Percentiles rank a stretch among this genome's conserved stretches.
Conservation (phyloP, 176 grass and related monocot species). For the Ensete ventricosum region DNA sequence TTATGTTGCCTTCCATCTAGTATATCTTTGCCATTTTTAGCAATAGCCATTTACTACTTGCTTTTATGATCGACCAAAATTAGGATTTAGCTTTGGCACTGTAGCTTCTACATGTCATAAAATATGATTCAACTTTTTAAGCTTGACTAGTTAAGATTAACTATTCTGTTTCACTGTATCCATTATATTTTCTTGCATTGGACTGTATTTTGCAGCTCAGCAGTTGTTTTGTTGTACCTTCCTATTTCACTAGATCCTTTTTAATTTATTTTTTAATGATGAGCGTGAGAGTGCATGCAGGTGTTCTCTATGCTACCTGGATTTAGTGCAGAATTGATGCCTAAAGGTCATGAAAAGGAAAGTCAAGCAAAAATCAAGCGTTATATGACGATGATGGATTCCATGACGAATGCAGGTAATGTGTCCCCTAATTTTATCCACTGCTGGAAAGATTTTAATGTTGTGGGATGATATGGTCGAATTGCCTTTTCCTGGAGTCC, state of each 20-base stretch:
- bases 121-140: no score
- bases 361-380: conserved; percentile 95
- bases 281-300: conserved; percentile 16
- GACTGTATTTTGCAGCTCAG: not conserved
- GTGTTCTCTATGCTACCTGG: conserved; percentile 97
- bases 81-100: no score
- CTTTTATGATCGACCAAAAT: no score
- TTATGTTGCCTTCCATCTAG: not conserved
- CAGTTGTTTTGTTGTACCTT: not conserved
- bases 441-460: not conserved
- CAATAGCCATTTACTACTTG: no score
- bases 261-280: not conserved
- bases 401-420: conserved; percentile 80
- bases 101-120: no score
- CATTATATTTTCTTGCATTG: not conserved
- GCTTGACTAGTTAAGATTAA: not conserved
- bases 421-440: not conserved
- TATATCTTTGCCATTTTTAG: not conserved
- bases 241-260: not conserved
- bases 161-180: not conserved
- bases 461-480: not conserved
- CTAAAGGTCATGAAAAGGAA: conserved; percentile 93
- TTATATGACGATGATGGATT: conserved; percentile 99
- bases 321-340: conserved; percentile 85
- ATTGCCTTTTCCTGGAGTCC: conserved; percentile 2